Evolutionary conservation across 2,329 filamentous ascomycete species (phyloP), one percentile per base, ranked within the genome.

Genomic region (Colletotrichum tropicicola): DNA sequence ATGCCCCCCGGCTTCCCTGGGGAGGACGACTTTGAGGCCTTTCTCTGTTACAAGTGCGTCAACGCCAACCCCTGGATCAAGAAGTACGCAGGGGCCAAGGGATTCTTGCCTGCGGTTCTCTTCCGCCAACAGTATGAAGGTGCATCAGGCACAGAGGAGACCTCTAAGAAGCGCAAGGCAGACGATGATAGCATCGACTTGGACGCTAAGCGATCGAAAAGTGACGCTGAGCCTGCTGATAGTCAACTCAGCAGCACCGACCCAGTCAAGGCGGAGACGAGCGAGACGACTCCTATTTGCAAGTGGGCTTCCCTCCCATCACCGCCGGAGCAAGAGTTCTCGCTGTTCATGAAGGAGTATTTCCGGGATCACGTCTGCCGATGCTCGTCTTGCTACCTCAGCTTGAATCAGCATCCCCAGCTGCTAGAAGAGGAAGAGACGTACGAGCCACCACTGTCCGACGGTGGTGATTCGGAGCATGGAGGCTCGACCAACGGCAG

Each of bases 31-130:
- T 99, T 99, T 69, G 93, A 97, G 56, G 88, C 91, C 27, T 91
- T 98, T 72, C 86, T 99, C 37, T 99, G 96, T 82, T 97, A 96
- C 82, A 97, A 97, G 74, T 99, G 96, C 71, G 86, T 97, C 13
- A 89, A 94, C 41, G 88, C 93, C 1, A 88, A 94, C 70, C 92
- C 94, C 0, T 99, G 96, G 96, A 91, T 98, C 76, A 97, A 95
- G 80, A 84, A 85, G 68, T 98, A 98, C 74, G 94, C 92, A 6
- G 91, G 91, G 2, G 87, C 92, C 0, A 74, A 87, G 1, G 94
- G 94, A 0, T 98, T 99, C 72, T 82, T 98, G 0, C 83, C 88
- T 0, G 86, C 94, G 1, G 86, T 98, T 0, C 90, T 89, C 65
- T 75, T 79, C 6, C 68, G 73, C 2, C 71, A 72, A n/a, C 25